A percentile compares a stretch with the other conserved stretches of the same genome.
Evolutionary conservation across 441 rosid genomes (phyloP).

Genomic region (Sinapis alba): DNA sequence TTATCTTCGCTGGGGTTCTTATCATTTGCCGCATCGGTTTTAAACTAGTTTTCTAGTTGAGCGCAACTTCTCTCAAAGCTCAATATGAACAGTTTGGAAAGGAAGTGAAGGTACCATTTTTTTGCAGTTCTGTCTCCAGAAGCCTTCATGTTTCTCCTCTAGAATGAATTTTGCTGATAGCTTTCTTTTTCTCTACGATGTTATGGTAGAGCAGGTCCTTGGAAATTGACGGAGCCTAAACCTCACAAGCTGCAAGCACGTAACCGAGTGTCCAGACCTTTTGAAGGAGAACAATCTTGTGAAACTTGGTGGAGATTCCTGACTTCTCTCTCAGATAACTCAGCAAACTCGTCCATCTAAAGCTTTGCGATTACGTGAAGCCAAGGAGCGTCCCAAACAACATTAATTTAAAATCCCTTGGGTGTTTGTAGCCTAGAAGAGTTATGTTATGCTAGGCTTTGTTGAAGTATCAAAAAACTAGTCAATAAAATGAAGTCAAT

Average conservation of each 20-base stretch:
- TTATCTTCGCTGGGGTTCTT: conserved; percentile 35
- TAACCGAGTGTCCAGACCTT: conserved; percentile 37
- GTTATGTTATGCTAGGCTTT: background rate
- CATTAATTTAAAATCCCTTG: conserved; percentile 41
- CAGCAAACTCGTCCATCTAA: conserved; percentile 37
- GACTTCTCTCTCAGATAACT: too few species aligned
- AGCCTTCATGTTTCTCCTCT: background rate
- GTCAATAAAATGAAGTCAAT: too few species aligned
- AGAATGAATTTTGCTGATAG: conserved; percentile 6
- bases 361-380: too few species aligned
- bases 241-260: conserved; percentile 40
- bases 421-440: conserved; percentile 29
- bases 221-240: conserved; percentile 39
- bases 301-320: conserved; percentile 39
- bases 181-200: background rate
- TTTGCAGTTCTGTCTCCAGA: background rate
- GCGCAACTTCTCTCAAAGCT: conserved; percentile 31
- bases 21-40: conserved; percentile 25
- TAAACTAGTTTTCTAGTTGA: conserved; percentile 33
- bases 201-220: conserved; percentile 31
- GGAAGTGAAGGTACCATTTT: conserved; percentile 24
- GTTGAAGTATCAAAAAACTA: too few species aligned
- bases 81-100: conserved; percentile 30
- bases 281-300: conserved; percentile 40
- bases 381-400: conserved; percentile 41